A percentile compares a stretch with the other conserved stretches of the same genome.
Conservation (phyloP, 495 filamentous ascomycete species). For the Collariella sp. region DNA sequence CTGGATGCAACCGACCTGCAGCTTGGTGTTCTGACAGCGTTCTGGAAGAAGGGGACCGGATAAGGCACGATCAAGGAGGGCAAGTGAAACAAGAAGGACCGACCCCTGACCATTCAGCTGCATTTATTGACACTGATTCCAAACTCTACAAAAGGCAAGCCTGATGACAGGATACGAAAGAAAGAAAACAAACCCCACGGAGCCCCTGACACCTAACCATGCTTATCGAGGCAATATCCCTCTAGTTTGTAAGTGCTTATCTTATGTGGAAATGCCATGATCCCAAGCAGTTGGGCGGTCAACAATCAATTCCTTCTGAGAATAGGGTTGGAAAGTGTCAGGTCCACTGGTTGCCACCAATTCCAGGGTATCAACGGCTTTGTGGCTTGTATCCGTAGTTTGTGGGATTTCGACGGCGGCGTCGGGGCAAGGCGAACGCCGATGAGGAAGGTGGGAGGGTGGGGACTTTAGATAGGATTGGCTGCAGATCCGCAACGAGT, state of each 20-base stretch:
- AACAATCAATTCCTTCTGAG: too few species aligned
- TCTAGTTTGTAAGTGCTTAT: neutral
- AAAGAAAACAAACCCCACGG: too few species aligned
- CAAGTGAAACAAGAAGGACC: too few species aligned
- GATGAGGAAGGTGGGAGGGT: neutral
- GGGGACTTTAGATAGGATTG: neutral
- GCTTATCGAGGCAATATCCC: neutral
- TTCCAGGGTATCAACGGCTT: neutral
- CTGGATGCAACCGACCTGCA: neutral
- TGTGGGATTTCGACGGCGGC: neutral
- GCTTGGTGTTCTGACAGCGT: neutral
- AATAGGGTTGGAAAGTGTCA: too few species aligned
- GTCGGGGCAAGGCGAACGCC: neutral
- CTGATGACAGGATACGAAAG: too few species aligned
- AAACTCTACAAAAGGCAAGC: too few species aligned
- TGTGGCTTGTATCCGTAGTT: neutral
- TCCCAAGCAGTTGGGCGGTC: neutral
- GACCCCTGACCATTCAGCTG: too few species aligned
- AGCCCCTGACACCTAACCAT: neutral
- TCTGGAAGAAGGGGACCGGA: neutral
- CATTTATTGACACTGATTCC: too few species aligned
- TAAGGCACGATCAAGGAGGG: too few species aligned
- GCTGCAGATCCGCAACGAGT: neutral
- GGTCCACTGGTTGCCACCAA: neutral
- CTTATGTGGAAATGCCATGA: neutral